These are phyloP conservation scores for Thymus quinquecostatus DNA, from an alignment of 257 asterid species.

Conservation along the genomic window DNA sequence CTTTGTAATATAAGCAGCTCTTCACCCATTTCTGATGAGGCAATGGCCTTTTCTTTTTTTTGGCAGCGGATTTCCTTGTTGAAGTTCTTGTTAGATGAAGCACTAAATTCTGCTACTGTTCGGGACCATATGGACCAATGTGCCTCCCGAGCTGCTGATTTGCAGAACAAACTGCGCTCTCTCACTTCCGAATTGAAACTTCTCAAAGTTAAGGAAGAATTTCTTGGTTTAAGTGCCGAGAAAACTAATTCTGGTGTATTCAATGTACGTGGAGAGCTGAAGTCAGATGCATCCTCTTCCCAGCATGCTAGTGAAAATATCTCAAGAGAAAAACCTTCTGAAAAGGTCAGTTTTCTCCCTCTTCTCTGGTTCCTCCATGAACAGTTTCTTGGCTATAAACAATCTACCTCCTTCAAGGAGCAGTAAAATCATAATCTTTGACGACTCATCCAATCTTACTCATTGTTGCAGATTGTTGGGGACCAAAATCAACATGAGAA, in stretches of 20 bases:
- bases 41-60: slow-evolving; percentile 33
- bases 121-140: slow-evolving; percentile 82
- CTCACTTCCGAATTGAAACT: slow-evolving; percentile 64
- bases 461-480: slow-evolving; percentile 38
- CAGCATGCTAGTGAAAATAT: slow-evolving; percentile 42
- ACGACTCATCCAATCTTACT: slow-evolving; percentile 31
- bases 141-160: slow-evolving; percentile 61
- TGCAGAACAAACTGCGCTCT: slow-evolving; percentile 74
- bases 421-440: slow-evolving; percentile 31
- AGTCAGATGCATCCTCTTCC: slow-evolving; percentile 56
- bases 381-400: slow-evolving; percentile 35
- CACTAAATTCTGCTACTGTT: slow-evolving; percentile 61
- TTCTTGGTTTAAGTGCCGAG: slow-evolving; percentile 43
- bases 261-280: slow-evolving; percentile 51
- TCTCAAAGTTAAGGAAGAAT: slow-evolving; percentile 68
- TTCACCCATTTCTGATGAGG: slow-evolving; percentile 13
- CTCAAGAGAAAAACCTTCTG: slow-evolving; percentile 47
- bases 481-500: slow-evolving; percentile 42
- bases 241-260: slow-evolving; percentile 52
- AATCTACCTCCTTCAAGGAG: slow-evolving; percentile 39
- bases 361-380: slow-evolving; percentile 34
- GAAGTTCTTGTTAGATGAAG: slow-evolving; percentile 90
- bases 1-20: slow-evolving; percentile 26
- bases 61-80: slow-evolving; percentile 82
- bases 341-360: slow-evolving; percentile 39